These are phyloP conservation scores for Diddensiella caesifluorescens DNA, from an alignment of 805 yeast genomes.

Conservation along the genomic window DNA sequence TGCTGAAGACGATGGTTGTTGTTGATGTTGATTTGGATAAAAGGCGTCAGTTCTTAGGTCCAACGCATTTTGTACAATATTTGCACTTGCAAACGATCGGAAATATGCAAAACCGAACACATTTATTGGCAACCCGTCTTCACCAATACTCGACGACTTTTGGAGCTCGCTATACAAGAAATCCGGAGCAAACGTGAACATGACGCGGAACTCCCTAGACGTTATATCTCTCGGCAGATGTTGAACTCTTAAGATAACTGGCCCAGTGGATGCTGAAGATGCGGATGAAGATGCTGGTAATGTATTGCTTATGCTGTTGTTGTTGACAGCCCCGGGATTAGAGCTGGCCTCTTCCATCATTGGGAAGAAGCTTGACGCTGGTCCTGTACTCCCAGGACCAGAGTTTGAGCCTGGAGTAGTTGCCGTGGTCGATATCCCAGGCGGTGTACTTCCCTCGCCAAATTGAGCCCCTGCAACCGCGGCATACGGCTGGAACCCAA, in stretches of 20 bases:
- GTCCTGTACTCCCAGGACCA: background rate
- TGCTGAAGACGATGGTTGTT: conserved; percentile 1
- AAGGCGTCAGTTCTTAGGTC: conserved; percentile 16
- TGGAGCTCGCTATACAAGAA: conserved; percentile 31
- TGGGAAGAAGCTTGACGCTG: background rate
- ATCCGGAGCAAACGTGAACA: conserved; percentile 38
- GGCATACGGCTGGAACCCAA: too few species aligned
- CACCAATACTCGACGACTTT: conserved; percentile 24
- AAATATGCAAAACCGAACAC: conserved; percentile 20
- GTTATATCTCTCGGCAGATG: conserved; percentile 36
- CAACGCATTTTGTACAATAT: conserved; percentile 11
- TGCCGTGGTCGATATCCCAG: too few species aligned
- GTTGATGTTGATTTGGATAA: background rate
- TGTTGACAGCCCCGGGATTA: background rate
- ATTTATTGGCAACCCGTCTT: conserved; percentile 19
- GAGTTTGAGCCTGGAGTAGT: too few species aligned
- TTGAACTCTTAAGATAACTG: conserved; percentile 25
- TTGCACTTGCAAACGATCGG: conserved; percentile 15
- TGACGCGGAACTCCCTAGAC: conserved; percentile 34
- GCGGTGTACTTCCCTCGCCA: too few species aligned
- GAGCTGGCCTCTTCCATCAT: background rate
- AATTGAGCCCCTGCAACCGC: too few species aligned
- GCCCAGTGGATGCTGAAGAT: conserved; percentile 8
- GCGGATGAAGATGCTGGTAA: conserved; percentile 1
- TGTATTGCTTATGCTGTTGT: too few species aligned